Evolutionary conservation across 2,329 filamentous ascomycete genomes (phyloP).

Genomic region (Pseudogymnoascus sp.): DNA sequence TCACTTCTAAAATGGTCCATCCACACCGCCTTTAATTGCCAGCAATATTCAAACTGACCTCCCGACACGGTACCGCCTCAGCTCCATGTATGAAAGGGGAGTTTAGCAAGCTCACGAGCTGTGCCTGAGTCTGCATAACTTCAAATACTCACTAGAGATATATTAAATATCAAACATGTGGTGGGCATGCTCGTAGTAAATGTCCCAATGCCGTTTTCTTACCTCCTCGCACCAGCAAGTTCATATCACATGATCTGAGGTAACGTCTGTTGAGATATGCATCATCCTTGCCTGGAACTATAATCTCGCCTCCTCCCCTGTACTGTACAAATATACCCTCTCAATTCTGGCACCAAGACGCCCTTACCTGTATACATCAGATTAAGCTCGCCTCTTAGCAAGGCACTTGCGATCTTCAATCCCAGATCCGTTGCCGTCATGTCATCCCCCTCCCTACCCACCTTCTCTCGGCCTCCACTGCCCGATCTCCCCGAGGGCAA

Average conservation of each 20-base stretch:
- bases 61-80: not conserved
- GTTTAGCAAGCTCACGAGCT: not conserved
- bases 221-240: not conserved
- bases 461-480: not conserved
- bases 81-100: not conserved
- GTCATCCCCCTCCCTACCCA: not conserved
- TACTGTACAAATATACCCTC: not conserved
- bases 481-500: not conserved
- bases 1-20: not conserved
- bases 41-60: not conserved
- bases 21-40: conserved; percentile 6
- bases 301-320: not conserved
- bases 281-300: not conserved
- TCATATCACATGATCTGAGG: not conserved
- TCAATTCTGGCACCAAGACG: not conserved
- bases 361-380: not conserved
- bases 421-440: not conserved
- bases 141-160: not conserved
- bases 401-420: not conserved
- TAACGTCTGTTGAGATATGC: not conserved
- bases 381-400: not conserved
- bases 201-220: not conserved
- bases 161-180: not conserved
- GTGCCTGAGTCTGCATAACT: not conserved
- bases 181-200: not conserved